phyloP scores from a whole-genome alignment of 1,139 yeast genomes.

The Saccharomycopsis hybrid region DNA sequence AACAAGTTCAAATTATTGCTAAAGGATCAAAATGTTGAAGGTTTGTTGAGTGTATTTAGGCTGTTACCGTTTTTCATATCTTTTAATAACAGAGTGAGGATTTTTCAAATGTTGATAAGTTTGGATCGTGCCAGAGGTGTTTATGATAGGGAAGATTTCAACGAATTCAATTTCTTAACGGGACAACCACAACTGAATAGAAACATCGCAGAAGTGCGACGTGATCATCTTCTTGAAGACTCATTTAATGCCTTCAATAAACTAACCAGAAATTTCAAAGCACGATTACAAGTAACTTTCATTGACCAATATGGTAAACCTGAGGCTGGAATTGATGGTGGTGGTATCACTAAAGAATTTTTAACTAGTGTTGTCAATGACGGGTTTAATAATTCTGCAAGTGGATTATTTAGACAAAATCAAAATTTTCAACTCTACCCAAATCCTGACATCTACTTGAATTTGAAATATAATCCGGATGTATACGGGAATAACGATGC shows the following conservation, averaged over 20 bases:
- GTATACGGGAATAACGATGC: conserved; percentile 19
- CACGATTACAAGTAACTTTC: conserved; percentile 58
- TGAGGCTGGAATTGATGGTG: conserved; percentile 94
- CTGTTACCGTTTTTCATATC: conserved; percentile 75
- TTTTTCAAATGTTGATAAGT: conserved; percentile 61
- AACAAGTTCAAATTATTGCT: too few species aligned
- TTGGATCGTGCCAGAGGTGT: conserved; percentile 38
- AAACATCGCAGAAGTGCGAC: conserved; percentile 37
- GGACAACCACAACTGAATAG: conserved; percentile 4
- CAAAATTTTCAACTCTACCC: conserved; percentile 67
- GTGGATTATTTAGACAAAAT: conserved; percentile 47
- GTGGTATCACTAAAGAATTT: conserved; percentile 91
- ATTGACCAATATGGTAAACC: conserved; percentile 63
- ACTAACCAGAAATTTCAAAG: conserved; percentile 47
- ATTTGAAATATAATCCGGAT: conserved; percentile 25
- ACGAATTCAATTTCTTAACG: conserved; percentile 11
- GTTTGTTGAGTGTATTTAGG: conserved; percentile 43
- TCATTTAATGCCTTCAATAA: conserved; percentile 55
- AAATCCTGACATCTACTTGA: conserved; percentile 48
- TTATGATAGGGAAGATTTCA: conserved; percentile 15
- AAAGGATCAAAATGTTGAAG: conserved; percentile 24
- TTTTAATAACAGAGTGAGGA: conserved; percentile 63
- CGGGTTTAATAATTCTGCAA: conserved; percentile 46
- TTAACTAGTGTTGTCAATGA: conserved; percentile 66
- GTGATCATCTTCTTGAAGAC: conserved; percentile 68